Base-by-base conservation (phyloP, 352 stramenopile species). In the Phytophthora brassicae region DNA sequence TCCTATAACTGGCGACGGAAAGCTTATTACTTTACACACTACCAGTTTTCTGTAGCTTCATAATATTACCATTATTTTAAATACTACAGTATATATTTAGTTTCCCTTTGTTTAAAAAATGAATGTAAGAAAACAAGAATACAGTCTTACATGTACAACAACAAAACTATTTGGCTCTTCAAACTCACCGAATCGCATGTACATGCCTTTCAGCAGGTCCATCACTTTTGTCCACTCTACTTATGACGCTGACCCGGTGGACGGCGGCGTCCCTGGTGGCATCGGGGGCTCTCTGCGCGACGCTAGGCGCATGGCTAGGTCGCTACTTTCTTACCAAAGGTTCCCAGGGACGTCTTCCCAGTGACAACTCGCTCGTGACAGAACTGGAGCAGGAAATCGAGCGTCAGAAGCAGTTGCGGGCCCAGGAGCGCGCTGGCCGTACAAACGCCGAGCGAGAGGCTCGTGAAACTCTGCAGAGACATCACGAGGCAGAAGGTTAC, bases 391-490 rank as follows among this genome's bases (percentile, higher is more conserved):
- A 75, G 23, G 85, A 92, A 54, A 70, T 94, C 31, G 78, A 84
- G 60, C 74, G 72, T 4, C 79, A 91, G 64, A 91, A 85, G 59
- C 73, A 77, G 53, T 67, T 94, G 17, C 83, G 85, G 0, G 75
- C 79, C 2, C 83, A 92, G 53, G 85, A 94, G 64, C 83, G 85
- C 36, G 75, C 60, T 1, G 85, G 85, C 12, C 81, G 85, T 57
- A 94, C 83, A 11, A 90, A 75, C 22, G 85, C 81, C 39, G 83
- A 94, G 53, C 72, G 75, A 6, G 81, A 90, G 52, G 79, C 74
- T 11, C 75, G 86, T 22, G 74, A 87, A 50, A 68, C 69, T n/a
- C 68, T 92, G 43, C 81, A 94, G 64, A 64, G 70, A 29, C 60
- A 89, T 44, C 75, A 91, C 26, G 76, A 92, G 31, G 49, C 61